Conservation (phyloP, 1,139 yeast species). For the Yamadazyma atmosphaerica region DNA sequence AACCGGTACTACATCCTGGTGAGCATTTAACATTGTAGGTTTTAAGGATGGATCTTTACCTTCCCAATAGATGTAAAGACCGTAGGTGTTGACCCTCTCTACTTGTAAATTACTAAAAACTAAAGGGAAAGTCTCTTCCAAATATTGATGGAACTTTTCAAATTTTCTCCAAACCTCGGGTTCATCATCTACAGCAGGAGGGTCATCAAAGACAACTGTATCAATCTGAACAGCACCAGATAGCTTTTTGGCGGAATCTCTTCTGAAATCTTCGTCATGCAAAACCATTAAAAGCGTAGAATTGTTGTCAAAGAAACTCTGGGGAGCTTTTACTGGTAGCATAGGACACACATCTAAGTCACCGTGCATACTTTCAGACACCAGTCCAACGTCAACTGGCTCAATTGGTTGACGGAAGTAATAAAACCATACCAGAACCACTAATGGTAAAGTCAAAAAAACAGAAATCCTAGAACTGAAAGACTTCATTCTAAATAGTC, state of each 20-base stretch:
- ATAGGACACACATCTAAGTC: not conserved
- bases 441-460: not conserved
- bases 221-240: constrained; percentile 42
- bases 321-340: constrained; percentile 24
- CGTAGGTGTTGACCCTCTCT: constrained; percentile 27
- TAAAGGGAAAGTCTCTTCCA: constrained; percentile 24
- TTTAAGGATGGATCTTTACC: constrained; percentile 24
- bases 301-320: constrained; percentile 27
- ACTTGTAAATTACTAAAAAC: constrained; percentile 21
- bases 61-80: constrained; percentile 30
- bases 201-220: constrained; percentile 45
- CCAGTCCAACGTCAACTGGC: not conserved
- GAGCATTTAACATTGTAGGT: constrained; percentile 42
- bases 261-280: constrained; percentile 31
- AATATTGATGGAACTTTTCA: constrained; percentile 23
- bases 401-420: not conserved
- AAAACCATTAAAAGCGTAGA: constrained; percentile 29
- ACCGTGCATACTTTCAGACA: not conserved
- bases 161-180: constrained; percentile 19
- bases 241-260: constrained; percentile 32
- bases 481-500: not conserved
- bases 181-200: constrained; percentile 22
- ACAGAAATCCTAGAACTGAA: not conserved
- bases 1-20: constrained; percentile 48
- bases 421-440: not conserved